Evolutionary conservation across 2,329 filamentous ascomycete species (phyloP).

Genomic region (Ascochyta lentis): DNA sequence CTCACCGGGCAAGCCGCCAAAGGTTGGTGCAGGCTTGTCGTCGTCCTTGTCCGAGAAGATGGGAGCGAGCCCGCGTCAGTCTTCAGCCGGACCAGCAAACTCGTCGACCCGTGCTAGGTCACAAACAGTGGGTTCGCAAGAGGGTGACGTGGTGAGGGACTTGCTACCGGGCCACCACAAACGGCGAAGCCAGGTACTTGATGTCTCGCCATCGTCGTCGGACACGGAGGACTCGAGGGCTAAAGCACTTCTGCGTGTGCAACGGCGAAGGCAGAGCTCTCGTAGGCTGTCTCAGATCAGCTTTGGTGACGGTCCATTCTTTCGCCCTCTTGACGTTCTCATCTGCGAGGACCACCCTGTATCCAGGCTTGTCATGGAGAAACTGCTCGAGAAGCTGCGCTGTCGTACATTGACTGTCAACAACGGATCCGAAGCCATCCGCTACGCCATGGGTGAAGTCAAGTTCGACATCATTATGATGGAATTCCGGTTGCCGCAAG

Average conservation of each 20-base stretch:
- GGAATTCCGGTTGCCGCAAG: constrained; percentile 92
- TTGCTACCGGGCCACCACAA: constrained; percentile 76
- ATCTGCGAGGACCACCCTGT: constrained; percentile 99
- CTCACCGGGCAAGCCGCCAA: constrained; percentile 60
- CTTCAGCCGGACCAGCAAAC: constrained; percentile 30
- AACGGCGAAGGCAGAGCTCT: constrained; percentile 94
- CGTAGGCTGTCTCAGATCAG: constrained; percentile 90
- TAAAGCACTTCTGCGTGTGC: constrained; percentile 88
- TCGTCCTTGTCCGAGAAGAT: constrained; percentile 53
- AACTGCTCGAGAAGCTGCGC: constrained; percentile 89
- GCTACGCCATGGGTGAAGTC: constrained; percentile 94
- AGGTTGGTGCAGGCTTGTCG: constrained; percentile 53
- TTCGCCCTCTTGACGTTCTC: constrained; percentile 88
- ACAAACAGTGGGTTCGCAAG: constrained; percentile 91
- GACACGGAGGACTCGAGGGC: constrained; percentile 96
- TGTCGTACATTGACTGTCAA: constrained; percentile 92
- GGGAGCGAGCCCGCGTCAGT: constrained; percentile 42
- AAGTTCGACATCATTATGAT: constrained; percentile 99
- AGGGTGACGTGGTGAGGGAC: constrained; percentile 78
- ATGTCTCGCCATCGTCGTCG: constrained; percentile 95
- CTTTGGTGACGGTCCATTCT: constrained; percentile 81
- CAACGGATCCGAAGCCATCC: constrained; percentile 88
- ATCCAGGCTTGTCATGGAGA: constrained; percentile 98
- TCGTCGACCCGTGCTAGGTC: constrained; percentile 76
- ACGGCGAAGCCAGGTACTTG: constrained; percentile 90